A percentile compares a stretch with the other conserved stretches of the same genome.
These are phyloP conservation scores for Calonectria pauciramosa DNA, from an alignment of 2,329 filamentous ascomycete genomes.

Conservation along the genomic window DNA sequence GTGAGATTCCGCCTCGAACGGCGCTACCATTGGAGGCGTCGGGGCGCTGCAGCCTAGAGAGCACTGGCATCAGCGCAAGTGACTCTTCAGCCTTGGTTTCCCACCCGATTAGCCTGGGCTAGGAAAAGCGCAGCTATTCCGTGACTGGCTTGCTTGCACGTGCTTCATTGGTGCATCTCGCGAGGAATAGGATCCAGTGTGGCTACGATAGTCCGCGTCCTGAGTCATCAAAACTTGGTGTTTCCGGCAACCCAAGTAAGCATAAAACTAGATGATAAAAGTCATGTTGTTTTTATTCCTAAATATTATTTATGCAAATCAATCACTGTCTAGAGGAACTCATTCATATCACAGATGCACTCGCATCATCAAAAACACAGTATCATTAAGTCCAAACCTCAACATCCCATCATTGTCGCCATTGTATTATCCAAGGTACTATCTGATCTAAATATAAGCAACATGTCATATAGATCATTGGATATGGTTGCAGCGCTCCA, in stretches of 20 bases:
- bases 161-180: not conserved
- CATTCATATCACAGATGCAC: not conserved
- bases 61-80: not conserved
- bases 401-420: too few relatives aligned
- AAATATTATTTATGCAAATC: not conserved
- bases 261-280: not conserved
- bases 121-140: not conserved
- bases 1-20: slow-evolving; percentile 7
- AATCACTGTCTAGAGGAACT: not conserved
- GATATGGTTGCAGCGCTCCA: not conserved
- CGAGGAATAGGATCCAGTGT: not conserved
- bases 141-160: not conserved
- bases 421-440: not conserved
- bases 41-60: slow-evolving; percentile 25
- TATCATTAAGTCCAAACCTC: too few relatives aligned
- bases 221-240: not conserved
- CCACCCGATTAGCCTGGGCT: not conserved
- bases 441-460: not conserved
- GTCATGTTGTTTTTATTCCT: not conserved
- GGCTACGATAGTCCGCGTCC: not conserved
- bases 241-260: not conserved
- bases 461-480: not conserved
- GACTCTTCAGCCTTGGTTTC: not conserved
- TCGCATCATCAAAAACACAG: not conserved
- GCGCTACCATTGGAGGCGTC: slow-evolving; percentile 1